Percentiles rank a stretch among this genome's conserved stretches.
These are phyloP conservation scores for Chondrus crispus DNA, from an alignment of 23 red algal genomes.

Conservation along the genomic window DNA sequence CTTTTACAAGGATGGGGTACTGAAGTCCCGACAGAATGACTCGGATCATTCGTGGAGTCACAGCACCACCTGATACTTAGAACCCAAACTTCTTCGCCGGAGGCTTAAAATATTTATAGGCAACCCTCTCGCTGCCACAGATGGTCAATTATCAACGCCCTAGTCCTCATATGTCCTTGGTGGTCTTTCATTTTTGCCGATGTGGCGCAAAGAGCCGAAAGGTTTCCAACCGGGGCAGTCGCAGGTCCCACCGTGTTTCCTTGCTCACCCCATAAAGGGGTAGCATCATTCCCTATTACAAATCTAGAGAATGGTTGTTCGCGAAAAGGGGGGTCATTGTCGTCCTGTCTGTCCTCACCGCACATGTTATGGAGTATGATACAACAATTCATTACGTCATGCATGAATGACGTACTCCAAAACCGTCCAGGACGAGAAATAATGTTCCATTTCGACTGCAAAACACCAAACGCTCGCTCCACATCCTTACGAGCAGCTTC, in stretches of 20 bases:
- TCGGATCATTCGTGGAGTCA: too few species aligned
- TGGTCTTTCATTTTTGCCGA: background rate
- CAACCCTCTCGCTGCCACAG: too few species aligned
- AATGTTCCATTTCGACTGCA: background rate
- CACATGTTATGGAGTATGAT: conserved; percentile 8
- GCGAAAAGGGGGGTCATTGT: background rate
- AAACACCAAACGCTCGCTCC: background rate
- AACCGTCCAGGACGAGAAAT: background rate
- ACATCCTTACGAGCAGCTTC: background rate
- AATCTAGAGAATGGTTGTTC: background rate
- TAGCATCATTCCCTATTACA: background rate
- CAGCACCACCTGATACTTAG: too few species aligned
- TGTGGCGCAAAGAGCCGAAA: background rate
- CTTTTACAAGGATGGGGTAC: too few species aligned
- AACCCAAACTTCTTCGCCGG: too few species aligned
- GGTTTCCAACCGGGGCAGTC: background rate
- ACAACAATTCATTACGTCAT: background rate
- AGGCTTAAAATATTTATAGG: too few species aligned
- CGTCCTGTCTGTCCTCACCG: background rate
- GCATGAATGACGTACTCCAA: background rate
- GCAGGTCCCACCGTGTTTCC: background rate
- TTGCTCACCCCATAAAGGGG: too few species aligned
- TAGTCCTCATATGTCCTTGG: background rate
- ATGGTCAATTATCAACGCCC: background rate
- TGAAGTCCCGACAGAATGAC: too few species aligned